Base-by-base conservation (phyloP, 176 grass and related monocot genomes). In the Eragrostis curvula region DNA sequence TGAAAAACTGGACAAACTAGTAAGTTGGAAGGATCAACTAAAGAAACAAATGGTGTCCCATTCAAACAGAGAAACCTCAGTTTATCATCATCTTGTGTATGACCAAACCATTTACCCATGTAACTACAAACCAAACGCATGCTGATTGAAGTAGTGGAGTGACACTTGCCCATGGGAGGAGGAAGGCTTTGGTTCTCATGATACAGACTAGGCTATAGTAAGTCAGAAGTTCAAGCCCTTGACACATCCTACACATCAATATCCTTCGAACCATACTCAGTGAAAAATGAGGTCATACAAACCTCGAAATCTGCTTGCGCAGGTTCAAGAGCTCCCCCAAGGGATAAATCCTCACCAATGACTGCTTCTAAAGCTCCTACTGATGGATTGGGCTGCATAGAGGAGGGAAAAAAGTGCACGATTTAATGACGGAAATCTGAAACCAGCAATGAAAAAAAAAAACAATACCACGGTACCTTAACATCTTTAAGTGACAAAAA, bases 401-500 rank as follows among this genome's bases (percentile, higher is more conserved):
- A 36, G 4, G 62, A 58, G n/a, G n/a, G n/a, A 21, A 24, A 21
- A 27, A 66, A 85, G 13, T 10, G 79, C 13, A 73, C 17, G 8
- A 27, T 60, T 63, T 30, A 85, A 64, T 0, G 61, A 68, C 70
- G 15, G 70, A n/a, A 48, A 57, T 28, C 65, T 81, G 16, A 66
- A 55, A 53, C 17, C 40, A 70, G 11, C 2, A 42, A 71, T 56
- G 14, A 68, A 71, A 25, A 21, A 47, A 78, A 43, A 4, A n/a
- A 13, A 41, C 48, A 65, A 43, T 28, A 5, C 9, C 20, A 15
- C 21, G 30, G 50, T 92, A 95, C 93, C 93, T 73, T 95, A 58
- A 92, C 83, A 80, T 93, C 89, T 93, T 88, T 94, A 73, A 99
- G 86, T 55, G 96, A 99, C 81, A 99, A 89, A 84, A 84, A 91